Conservation (phyloP, 352 stramenopile genomes). For the Pseudoperonospora humuli region DNA sequence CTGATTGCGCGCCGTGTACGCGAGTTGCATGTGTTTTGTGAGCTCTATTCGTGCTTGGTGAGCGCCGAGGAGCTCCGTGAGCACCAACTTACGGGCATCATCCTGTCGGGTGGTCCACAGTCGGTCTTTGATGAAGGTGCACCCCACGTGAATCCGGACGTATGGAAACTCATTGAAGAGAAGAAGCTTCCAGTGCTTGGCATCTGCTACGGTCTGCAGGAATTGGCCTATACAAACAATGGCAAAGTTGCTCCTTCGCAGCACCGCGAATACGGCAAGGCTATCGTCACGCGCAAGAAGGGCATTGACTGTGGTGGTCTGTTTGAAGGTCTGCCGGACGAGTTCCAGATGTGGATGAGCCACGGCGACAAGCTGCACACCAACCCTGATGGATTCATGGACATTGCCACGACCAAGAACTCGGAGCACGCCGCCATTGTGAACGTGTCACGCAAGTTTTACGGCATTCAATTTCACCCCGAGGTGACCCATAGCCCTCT, state of each 20-base stretch:
- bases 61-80: slow-evolving; percentile 86
- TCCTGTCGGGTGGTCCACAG: slow-evolving; percentile 95
- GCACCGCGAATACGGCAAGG: slow-evolving; percentile 97
- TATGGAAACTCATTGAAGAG: slow-evolving; percentile 96
- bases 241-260: slow-evolving; percentile 89
- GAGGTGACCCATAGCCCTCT: slow-evolving; percentile 96
- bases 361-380: slow-evolving; percentile 97
- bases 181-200: slow-evolving; percentile 95
- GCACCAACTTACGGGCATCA: slow-evolving; percentile 94
- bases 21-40: slow-evolving; percentile 98
- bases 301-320: slow-evolving; percentile 59
- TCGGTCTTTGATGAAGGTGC: slow-evolving; percentile 95
- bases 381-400: slow-evolving; percentile 89
- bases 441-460: slow-evolving; percentile 91
- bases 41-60: slow-evolving; percentile 98
- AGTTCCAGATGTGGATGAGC: slow-evolving; percentile 99
- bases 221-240: slow-evolving; percentile 94
- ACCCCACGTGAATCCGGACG: slow-evolving; percentile 89
- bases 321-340: slow-evolving; percentile 86
- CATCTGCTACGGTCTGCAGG: slow-evolving; percentile 96
- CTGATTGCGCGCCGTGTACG: slow-evolving; percentile 97
- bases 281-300: slow-evolving; percentile 80
- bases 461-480: slow-evolving; percentile 96
- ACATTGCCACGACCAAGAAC: slow-evolving; percentile 85
- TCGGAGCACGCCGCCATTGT: slow-evolving; percentile 93